Conservation (phyloP, 2,329 filamentous ascomycete genomes). For the Ceratocystis papillata region DNA sequence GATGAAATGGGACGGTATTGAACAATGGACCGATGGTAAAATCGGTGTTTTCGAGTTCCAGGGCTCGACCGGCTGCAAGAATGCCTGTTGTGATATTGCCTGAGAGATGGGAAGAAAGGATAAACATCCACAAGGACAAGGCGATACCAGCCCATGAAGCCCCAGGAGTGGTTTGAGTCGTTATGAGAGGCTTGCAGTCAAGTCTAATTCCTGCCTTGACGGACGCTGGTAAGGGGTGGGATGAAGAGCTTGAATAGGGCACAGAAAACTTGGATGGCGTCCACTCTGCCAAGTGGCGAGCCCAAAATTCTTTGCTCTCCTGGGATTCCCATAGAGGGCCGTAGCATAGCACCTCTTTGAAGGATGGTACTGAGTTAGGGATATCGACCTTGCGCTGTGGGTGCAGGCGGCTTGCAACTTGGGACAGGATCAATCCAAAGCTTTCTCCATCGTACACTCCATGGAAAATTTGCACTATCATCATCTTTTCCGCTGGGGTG, state of each 20-base stretch:
- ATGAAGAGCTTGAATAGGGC: background rate
- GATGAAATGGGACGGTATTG: conserved; percentile 70
- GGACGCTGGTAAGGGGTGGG: background rate
- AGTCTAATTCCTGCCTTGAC: conserved; percentile 28
- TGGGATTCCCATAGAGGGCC: conserved; percentile 51
- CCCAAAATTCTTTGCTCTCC: conserved; percentile 54
- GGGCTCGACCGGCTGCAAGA: conserved; percentile 65
- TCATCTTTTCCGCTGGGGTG: conserved; percentile 27
- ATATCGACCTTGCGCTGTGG: background rate
- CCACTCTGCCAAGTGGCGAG: conserved; percentile 39
- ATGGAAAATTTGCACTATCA: conserved; percentile 69
- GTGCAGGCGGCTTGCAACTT: background rate
- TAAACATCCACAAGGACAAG: conserved; percentile 61
- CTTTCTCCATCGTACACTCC: conserved; percentile 79
- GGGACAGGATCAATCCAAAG: conserved; percentile 53
- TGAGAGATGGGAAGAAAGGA: conserved; percentile 44
- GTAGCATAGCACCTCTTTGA: conserved; percentile 55
- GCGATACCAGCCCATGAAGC: conserved; percentile 71
- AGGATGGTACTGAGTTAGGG: conserved; percentile 31
- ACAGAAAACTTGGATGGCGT: conserved; percentile 23
- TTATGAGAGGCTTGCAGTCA: conserved; percentile 39
- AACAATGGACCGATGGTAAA: conserved; percentile 70
- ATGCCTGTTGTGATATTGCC: conserved; percentile 51
- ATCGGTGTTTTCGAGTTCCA: conserved; percentile 56
- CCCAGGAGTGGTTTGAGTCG: conserved; percentile 46